Conservation (phyloP, 257 asterid species). For the Ophiorrhiza pumila region DNA sequence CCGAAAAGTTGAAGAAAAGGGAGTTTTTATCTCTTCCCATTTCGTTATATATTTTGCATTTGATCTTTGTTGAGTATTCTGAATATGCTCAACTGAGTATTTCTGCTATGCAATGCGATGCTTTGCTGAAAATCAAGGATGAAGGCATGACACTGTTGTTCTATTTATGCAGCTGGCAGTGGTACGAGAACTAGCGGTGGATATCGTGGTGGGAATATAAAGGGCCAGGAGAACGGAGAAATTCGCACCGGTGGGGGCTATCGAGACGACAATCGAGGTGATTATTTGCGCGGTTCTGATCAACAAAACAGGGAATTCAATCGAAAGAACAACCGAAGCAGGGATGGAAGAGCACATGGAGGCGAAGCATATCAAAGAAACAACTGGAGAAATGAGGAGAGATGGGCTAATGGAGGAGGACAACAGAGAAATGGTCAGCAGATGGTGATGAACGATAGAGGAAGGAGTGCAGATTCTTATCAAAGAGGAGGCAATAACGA, state of each 20-base stretch:
- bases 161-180: conserved; percentile 27
- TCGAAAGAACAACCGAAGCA: conserved; percentile 4
- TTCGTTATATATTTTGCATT: background rate
- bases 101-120: background rate
- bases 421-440: background rate
- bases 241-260: conserved; percentile 2
- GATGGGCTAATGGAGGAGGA: conserved; percentile 5
- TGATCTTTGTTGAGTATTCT: too few relatives aligned
- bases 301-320: conserved; percentile 13
- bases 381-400: conserved; percentile 8
- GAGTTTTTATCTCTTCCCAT: background rate
- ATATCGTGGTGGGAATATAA: conserved; percentile 10
- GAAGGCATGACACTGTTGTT: background rate
- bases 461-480: background rate
- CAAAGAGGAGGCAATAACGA: background rate
- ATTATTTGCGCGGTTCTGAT: conserved; percentile 3
- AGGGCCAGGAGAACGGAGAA: conserved; percentile 23
- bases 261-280: conserved; percentile 3
- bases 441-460: background rate
- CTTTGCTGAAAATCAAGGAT: background rate
- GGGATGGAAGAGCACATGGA: background rate
- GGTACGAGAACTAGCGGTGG: conserved; percentile 23
- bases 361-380: conserved; percentile 3
- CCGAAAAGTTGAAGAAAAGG: background rate
- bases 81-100: too few relatives aligned